Conservation (phyloP, 257 asterid genomes). For the Forsythia suspensa region DNA sequence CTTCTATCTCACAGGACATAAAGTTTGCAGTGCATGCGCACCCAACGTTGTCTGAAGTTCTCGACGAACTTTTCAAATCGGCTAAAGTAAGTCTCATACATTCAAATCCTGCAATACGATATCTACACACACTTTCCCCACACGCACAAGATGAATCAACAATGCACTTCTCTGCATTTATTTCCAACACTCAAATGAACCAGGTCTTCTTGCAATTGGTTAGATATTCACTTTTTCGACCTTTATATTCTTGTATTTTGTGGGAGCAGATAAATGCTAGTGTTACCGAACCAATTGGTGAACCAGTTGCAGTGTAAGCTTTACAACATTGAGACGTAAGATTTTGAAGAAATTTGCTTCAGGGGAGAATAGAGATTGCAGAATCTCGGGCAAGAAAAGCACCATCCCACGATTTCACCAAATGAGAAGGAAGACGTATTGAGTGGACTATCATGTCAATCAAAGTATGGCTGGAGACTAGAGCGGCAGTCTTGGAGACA, state of each 20-base stretch:
- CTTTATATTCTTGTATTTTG: not conserved
- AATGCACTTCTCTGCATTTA: not conserved
- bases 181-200: not conserved
- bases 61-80: conserved; percentile 47
- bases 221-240: not conserved
- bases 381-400: not conserved
- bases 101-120: not conserved
- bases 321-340: not conserved
- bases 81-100: conserved; percentile 36
- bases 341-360: not conserved
- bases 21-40: conserved; percentile 56
- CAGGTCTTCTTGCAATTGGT: not conserved
- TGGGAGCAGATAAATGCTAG: conserved; percentile 30
- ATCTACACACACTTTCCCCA: not conserved
- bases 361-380: not conserved
- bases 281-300: conserved; percentile 15
- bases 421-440: not conserved
- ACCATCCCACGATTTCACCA: not conserved
- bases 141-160: not conserved
- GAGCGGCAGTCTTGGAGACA: not conserved
- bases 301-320: conserved; percentile 31
- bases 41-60: conserved; percentile 57
- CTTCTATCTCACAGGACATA: conserved; percentile 32
- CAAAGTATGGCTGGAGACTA: not conserved
- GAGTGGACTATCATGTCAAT: not conserved